phyloP scores from a whole-genome alignment of 2,329 filamentous ascomycete species.

The Domatiomyces globalis region DNA sequence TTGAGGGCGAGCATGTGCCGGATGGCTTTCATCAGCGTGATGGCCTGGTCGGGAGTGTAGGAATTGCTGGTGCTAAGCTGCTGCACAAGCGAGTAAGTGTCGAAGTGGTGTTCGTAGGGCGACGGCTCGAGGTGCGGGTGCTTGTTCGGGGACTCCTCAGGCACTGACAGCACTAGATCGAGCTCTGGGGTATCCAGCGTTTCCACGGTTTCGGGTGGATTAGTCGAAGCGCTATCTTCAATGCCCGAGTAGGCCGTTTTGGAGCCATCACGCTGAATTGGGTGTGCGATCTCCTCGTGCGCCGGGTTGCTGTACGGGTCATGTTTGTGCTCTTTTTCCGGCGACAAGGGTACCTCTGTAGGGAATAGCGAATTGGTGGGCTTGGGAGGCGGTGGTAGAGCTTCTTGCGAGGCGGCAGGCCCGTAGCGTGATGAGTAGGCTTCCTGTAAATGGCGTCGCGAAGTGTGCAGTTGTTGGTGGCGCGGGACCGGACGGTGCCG shows the following conservation, averaged over 20 bases:
- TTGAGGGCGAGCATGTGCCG: slow-evolving; percentile 63
- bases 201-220: slow-evolving; percentile 2
- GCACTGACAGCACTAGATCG: slow-evolving; percentile 30
- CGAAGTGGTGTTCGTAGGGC: slow-evolving; percentile 89
- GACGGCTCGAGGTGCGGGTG: slow-evolving; percentile 45
- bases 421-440: slow-evolving; percentile 33
- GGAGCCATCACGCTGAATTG: slow-evolving; percentile 17
- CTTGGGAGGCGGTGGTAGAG: slow-evolving; percentile 24
- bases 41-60: slow-evolving; percentile 60
- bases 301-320: slow-evolving; percentile 7
- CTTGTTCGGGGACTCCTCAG: slow-evolving; percentile 13
- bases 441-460: slow-evolving; percentile 24
- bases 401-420: slow-evolving; percentile 29
- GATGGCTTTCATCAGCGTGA: slow-evolving; percentile 85
- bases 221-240: not conserved
- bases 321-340: slow-evolving; percentile 9
- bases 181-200: slow-evolving; percentile 19
- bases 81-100: slow-evolving; percentile 79
- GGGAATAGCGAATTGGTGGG: slow-evolving; percentile 16
- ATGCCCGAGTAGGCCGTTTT: not conserved
- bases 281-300: slow-evolving; percentile 10
- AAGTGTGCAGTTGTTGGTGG: slow-evolving; percentile 25
- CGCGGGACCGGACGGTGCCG: slow-evolving; percentile 24
- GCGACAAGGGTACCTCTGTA: slow-evolving; percentile 6
- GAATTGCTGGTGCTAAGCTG: slow-evolving; percentile 53